Percentiles rank a stretch among this genome's conserved stretches.
Evolutionary conservation across 2,329 filamentous ascomycete species (phyloP).

Genomic region (Epichloe typhina): DNA sequence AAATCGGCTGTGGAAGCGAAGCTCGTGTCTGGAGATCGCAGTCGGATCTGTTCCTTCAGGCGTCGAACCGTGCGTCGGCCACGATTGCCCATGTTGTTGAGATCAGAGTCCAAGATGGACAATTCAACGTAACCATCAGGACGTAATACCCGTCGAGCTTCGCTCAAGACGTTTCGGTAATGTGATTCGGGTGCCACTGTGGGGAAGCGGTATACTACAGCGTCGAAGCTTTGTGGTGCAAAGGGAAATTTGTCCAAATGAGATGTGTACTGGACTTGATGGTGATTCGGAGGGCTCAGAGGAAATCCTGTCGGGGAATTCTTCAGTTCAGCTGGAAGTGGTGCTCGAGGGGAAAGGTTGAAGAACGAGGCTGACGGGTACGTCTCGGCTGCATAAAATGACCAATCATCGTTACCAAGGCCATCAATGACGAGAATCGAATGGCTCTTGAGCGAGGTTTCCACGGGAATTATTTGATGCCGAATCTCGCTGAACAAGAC

Average conservation of each 20-base stretch:
- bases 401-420: constrained; percentile 80
- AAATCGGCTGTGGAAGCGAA: constrained; percentile 47
- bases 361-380: constrained; percentile 65
- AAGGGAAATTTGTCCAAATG: constrained; percentile 60
- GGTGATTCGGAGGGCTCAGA: constrained; percentile 54
- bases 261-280: constrained; percentile 56
- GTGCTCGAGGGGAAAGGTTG: constrained; percentile 52
- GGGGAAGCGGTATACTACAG: constrained; percentile 67
- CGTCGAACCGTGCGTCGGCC: constrained; percentile 55
- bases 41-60: constrained; percentile 58
- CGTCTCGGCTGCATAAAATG: constrained; percentile 61
- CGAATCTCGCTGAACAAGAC: constrained; percentile 71
- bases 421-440: constrained; percentile 69
- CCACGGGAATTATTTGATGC: constrained; percentile 46
- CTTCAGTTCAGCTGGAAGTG: constrained; percentile 31
- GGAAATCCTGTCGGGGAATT: constrained; percentile 34
- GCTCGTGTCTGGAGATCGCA: constrained; percentile 43
- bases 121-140: constrained; percentile 71
- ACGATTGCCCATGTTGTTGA: constrained; percentile 68
- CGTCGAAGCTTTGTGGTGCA: constrained; percentile 59
- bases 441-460: constrained; percentile 29
- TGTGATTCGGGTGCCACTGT: constrained; percentile 52
- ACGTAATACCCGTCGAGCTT: constrained; percentile 64
- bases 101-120: constrained; percentile 63
- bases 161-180: constrained; percentile 58